These are phyloP conservation scores for Nicotiana benthamiana DNA, from an alignment of 257 asterid species.

Conservation along the genomic window DNA sequence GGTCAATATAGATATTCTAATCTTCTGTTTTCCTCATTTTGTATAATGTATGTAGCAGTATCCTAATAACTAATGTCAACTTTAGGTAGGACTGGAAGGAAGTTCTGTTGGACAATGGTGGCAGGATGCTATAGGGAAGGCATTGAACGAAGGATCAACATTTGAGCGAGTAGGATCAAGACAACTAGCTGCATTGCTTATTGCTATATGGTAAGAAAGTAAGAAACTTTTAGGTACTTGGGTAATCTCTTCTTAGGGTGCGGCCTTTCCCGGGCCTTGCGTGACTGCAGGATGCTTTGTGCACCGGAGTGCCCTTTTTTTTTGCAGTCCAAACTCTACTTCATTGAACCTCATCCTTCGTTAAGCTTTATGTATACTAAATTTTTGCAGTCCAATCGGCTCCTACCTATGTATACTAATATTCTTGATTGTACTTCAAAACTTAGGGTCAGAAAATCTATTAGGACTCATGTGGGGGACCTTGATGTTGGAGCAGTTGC, in stretches of 20 bases:
- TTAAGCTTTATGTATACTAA: not conserved
- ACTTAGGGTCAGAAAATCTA: conserved; percentile 71
- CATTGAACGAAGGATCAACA: conserved; percentile 65
- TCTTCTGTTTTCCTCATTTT: not conserved
- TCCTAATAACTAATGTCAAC: conserved; percentile 14
- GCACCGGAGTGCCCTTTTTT: no score
- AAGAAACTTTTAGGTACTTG: not conserved
- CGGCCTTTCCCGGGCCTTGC: no score
- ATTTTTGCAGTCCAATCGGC: not conserved
- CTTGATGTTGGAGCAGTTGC: conserved; percentile 90
- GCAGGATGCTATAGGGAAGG: conserved; percentile 88
- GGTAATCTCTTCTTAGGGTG: not conserved
- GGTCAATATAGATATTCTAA: not conserved
- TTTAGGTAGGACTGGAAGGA: conserved; percentile 99
- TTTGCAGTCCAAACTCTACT: not conserved
- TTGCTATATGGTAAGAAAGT: conserved; percentile 80
- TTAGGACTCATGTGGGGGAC: conserved; percentile 74
- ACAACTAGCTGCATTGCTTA: conserved; percentile 87
- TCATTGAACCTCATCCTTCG: not conserved
- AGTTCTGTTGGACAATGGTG: conserved; percentile 97
- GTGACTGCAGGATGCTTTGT: no score
- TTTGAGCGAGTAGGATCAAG: conserved; percentile 94
- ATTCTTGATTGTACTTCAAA: not conserved
- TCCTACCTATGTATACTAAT: not conserved
- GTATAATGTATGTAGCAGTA: not conserved